Evolutionary conservation across 2,329 filamentous ascomycete species (phyloP).

Genomic region (Emericellopsis cladophorae): DNA sequence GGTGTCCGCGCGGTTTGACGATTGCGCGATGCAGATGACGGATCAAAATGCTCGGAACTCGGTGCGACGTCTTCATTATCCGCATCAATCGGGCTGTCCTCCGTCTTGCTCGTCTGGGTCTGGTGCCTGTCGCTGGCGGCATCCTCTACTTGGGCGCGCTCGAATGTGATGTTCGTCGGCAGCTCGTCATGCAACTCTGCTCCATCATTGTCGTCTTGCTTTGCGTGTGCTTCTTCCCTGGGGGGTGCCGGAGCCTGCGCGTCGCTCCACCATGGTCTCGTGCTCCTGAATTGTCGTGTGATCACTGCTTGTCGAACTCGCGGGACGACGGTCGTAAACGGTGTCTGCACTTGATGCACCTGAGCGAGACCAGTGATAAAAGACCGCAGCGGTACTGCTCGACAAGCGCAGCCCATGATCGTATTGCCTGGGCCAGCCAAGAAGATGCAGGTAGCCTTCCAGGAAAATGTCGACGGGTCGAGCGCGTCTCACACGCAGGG

Average conservation of each 20-base stretch:
- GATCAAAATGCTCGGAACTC: too few species aligned
- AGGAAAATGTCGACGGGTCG: too few species aligned
- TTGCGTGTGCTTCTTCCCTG: background rate
- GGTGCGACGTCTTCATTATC: too few species aligned
- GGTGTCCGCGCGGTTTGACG: too few species aligned
- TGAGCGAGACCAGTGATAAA: slow-evolving; percentile 34
- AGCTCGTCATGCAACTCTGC: background rate
- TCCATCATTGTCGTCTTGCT: background rate
- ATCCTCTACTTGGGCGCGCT: background rate
- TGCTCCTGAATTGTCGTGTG: background rate
- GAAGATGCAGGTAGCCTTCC: background rate
- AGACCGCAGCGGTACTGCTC: slow-evolving; percentile 28
- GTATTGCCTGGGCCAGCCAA: background rate
- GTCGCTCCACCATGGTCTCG: background rate
- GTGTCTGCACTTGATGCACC: slow-evolving; percentile 18
- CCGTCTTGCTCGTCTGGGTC: background rate
- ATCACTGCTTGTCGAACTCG: background rate
- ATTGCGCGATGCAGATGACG: too few species aligned
- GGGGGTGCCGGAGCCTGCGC: background rate
- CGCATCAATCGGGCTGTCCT: background rate
- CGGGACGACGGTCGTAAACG: background rate
- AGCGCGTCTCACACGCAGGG: too few species aligned
- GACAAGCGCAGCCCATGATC: slow-evolving; percentile 36
- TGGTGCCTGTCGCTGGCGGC: background rate
- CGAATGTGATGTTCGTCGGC: background rate